A percentile compares a stretch with the other conserved stretches of the same genome.
These are phyloP conservation scores for Botryobasidium botryosum DNA, from an alignment of 768 basidiomycete species.

Conservation along the genomic window DNA sequence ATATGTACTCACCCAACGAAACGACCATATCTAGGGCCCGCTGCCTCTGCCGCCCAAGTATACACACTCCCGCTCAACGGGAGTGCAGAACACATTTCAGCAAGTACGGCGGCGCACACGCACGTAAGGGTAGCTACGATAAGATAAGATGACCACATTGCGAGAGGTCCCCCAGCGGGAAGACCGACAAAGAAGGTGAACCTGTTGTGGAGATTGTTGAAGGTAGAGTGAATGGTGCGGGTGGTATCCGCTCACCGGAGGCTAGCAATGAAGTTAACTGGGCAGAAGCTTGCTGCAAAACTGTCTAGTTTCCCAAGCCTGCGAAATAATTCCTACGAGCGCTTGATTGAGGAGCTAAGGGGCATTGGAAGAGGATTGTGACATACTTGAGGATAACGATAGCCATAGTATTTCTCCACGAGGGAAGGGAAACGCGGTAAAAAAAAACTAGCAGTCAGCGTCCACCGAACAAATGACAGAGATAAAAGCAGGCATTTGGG, in stretches of 20 bases:
- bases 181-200: slow-evolving; percentile 8
- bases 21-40: slow-evolving; percentile 16
- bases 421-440: no score
- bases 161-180: slow-evolving; percentile 16
- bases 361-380: no score
- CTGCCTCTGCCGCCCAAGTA: slow-evolving; percentile 21
- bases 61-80: slow-evolving; percentile 20
- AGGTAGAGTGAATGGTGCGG: background rate
- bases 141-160: slow-evolving; percentile 11
- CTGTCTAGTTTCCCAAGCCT: slow-evolving; percentile 15
- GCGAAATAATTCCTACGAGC: slow-evolving; percentile 16
- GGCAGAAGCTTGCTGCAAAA: slow-evolving; percentile 15
- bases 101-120: slow-evolving; percentile 18
- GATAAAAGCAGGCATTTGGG: no score
- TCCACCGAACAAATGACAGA: no score
- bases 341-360: no score
- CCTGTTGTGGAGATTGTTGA: background rate
- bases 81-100: slow-evolving; percentile 20
- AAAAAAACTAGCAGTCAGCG: no score
- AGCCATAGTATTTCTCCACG: no score
- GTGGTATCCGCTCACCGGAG: background rate
- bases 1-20: slow-evolving; percentile 13
- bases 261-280: slow-evolving; percentile 16
- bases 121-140: slow-evolving; percentile 11
- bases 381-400: no score